Base-by-base conservation (phyloP, 2,329 filamentous ascomycete genomes). In the Trichothecium roseum region DNA sequence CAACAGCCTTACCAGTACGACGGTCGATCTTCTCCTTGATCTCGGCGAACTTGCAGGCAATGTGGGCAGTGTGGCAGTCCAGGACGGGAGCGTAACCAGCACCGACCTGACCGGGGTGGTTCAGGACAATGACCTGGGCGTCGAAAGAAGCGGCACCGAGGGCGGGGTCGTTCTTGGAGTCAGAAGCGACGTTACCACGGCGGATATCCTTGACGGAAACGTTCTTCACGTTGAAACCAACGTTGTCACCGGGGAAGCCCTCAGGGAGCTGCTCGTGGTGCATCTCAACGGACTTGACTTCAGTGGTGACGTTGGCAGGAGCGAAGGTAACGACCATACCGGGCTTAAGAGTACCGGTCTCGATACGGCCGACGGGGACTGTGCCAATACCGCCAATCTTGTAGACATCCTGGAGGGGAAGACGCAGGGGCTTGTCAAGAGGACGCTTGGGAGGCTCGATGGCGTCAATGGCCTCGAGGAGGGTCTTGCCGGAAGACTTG, bases 201-300 rank as follows among this genome's bases (percentile, higher is more conserved):
- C 91, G 91, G 64, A 98, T 94, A 69, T 98, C 91, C 88, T 98
- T 98, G 74, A 98, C 91, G 69, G 91, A 96, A 61, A 98, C 91
- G 91, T 98, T 98, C 88, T 98, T 98, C 74, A 98, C 89, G 85
- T 98, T 98, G 88, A 98, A 98, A 59, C 91, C 91, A 68, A 98
- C 91, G 78, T 98, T 98, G 85, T 98, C 91, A 81, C 91, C 91
- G 62, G 91, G 91, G 52, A 84, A 62, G 84, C 91, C 91, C 79
- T 94, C 82, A 50, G 65, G 45, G 55, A 98, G 88, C 83, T 95
- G 88, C 78, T 95, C 86, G 87, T 96, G 89, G 81, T 95, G 89
- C 91, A 98, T 98, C 78, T 98, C 91, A 60, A 98, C 91, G 69
- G 89, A 96, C 87, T 98, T 98, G 81, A 96, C 91, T 85, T 98